Base-by-base conservation (phyloP, 176 grass and related monocot genomes). In the Cenchrus purpureus region DNA sequence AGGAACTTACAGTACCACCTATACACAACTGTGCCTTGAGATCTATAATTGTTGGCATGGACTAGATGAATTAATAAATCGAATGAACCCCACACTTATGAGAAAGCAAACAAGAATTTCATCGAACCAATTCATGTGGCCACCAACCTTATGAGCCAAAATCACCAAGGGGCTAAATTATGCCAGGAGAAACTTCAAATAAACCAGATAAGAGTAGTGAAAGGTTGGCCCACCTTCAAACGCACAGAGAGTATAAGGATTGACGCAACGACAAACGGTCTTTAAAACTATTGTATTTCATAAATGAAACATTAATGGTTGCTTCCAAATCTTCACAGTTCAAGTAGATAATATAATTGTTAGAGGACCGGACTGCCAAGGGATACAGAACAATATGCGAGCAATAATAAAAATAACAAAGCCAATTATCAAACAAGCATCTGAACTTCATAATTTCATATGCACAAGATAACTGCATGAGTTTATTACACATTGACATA, bases 191-290 rank as follows among this genome's bases (percentile, higher is more conserved):
- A 85, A 15, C 15, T 68, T 69, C 55, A 89, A 61, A 81, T 8
- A 1, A 68, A 71, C 49, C 70, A 73, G 64, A 14, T 48, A 1
- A 63, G 20, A 69, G 12, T 34, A 17, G 12, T 10, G 19, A 12
- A 68, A 81, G 77, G 71, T 7, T 76, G 52, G 58, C 20, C 57
- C 69, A 85, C 82, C 78, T 87, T 48, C 71, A 81, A 14, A 60
- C 4, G 12, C 15, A 8, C 34, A 55, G 43, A 79, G 19, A 2
- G 7, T 57, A 66, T 56, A 79, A 72, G 48, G 22, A 84, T 71
- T 50, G 22, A 66, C 72, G 11, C 11, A 54, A 22, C 28, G 25
- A 71, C 68, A n/a, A 8, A 43, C 13, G 17, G 5, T 69, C 52
- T 70, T 60, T 80, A 60, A 52, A n/a, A 34, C 73, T 66, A 83